Conservation (phyloP, 1,284 basidiomycete species). For the Earliella scabrosa region DNA sequence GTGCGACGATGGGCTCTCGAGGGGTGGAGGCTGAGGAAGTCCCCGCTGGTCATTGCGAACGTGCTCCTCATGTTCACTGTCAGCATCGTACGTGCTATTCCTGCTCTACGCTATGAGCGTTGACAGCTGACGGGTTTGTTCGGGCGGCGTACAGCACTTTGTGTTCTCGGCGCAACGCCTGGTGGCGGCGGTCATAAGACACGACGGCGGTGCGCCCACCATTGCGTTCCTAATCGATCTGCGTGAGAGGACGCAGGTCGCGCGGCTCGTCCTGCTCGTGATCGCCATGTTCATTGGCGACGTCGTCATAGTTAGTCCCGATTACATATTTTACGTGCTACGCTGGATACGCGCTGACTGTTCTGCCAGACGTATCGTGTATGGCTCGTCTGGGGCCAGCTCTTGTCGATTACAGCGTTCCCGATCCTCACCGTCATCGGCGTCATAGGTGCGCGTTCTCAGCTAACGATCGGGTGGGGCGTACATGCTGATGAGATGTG, state of each 20-base stretch:
- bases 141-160: background rate
- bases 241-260: background rate
- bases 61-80: slow-evolving; percentile 1
- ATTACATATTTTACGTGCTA: background rate
- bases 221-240: background rate
- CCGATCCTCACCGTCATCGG: background rate
- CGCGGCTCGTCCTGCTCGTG: background rate
- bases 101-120: background rate
- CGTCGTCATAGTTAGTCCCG: background rate
- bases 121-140: background rate
- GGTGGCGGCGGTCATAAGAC: background rate
- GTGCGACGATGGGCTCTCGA: background rate
- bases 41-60: background rate
- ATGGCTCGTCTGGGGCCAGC: background rate
- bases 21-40: background rate
- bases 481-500: background rate
- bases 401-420: background rate
- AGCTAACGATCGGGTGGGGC: too few relatives aligned
- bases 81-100: background rate
- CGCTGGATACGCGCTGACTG: background rate
- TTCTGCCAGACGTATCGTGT: slow-evolving; percentile 1
- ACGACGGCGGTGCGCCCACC: background rate
- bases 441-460: background rate
- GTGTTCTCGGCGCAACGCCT: background rate
- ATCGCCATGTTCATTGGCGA: background rate